Percentiles rank a stretch among this genome's conserved stretches.
Conservation (phyloP, 2,329 filamentous ascomycete genomes). For the Fusarium keratoplasticum region DNA sequence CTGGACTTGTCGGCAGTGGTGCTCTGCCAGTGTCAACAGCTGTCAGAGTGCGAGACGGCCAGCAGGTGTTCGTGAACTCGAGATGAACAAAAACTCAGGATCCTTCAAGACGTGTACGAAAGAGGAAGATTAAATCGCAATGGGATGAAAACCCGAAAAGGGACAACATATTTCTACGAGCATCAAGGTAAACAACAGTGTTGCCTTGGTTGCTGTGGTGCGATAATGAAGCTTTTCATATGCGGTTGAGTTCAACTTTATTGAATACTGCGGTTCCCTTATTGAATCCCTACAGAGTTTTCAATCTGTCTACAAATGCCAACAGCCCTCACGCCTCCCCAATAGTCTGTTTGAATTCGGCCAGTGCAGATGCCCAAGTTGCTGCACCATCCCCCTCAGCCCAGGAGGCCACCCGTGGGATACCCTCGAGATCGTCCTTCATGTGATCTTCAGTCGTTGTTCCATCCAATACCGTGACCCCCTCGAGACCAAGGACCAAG, state of each 20-base stretch:
- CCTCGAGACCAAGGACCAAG: constrained; percentile 60
- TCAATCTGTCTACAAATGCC: background rate
- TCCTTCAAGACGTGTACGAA: background rate
- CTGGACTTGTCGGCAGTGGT: background rate
- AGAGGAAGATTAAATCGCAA: background rate
- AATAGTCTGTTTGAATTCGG: constrained; percentile 58
- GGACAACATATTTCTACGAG: no score
- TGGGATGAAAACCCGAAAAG: background rate
- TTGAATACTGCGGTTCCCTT: background rate
- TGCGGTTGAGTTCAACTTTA: background rate
- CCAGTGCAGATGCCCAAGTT: constrained; percentile 62
- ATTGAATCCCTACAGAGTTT: background rate
- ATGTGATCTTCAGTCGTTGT: constrained; percentile 61
- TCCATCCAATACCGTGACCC: constrained; percentile 58
- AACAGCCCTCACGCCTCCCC: constrained; percentile 32
- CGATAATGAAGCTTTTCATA: background rate
- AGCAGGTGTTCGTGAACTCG: background rate
- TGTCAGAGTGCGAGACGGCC: background rate
- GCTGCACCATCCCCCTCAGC: constrained; percentile 56
- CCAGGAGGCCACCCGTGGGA: constrained; percentile 56
- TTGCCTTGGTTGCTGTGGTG: background rate
- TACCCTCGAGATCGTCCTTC: constrained; percentile 60
- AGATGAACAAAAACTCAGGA: background rate
- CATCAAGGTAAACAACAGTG: background rate
- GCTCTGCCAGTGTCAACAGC: background rate